Evolutionary conservation across 352 stramenopile species (phyloP), one percentile per base, ranked within the genome.

Genomic region (Pythium brassicae): DNA sequence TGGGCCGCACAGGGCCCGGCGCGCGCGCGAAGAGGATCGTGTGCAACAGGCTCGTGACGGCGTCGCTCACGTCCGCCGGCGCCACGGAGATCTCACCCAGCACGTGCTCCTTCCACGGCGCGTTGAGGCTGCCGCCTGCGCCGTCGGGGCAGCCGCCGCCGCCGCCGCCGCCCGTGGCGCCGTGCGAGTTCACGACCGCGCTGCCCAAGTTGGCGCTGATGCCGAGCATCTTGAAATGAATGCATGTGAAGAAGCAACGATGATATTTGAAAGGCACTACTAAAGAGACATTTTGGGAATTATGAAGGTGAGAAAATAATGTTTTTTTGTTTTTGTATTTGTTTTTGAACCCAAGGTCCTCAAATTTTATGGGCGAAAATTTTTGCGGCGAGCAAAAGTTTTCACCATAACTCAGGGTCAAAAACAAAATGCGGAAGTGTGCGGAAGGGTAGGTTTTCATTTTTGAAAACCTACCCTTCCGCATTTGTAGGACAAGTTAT

Each of bases 1-100:
- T 88, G 1, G 83, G 83, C 0, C 80, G 75, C 27, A 92, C 81
- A 20, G 81, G 83, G 0, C 83, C 83, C 0, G 81, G 83, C 10
- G 83, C 82, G 25, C 83, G 65, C 17, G 81, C 88, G 66, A 94
- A 94, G 22, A 94, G 66, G 55, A 94, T 87, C 6, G 79, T 92
- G 61, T 94, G 83, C 40, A 93, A 58, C 14, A 93, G 52, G 50
- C 77, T 85, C 25, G 76, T 89, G 23, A 86, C 62, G 42, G 73
- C 78, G 52, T 93, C 83, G 19, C 72, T 68, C 19, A 88, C 59
- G 57, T 91, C 78, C 48, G 74, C 64, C 15, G 75, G 59, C 10
- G 66, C 61, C 34, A 89, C 80, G 17, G 66, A 69, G 23, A 92
- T 64, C 65, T 87, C 74, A n/a, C 82, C 77, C 35, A 92, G 64